These are phyloP conservation scores for Austroboletus novae-zelandiae DNA, from an alignment of 1,284 basidiomycete genomes.

Conservation along the genomic window DNA sequence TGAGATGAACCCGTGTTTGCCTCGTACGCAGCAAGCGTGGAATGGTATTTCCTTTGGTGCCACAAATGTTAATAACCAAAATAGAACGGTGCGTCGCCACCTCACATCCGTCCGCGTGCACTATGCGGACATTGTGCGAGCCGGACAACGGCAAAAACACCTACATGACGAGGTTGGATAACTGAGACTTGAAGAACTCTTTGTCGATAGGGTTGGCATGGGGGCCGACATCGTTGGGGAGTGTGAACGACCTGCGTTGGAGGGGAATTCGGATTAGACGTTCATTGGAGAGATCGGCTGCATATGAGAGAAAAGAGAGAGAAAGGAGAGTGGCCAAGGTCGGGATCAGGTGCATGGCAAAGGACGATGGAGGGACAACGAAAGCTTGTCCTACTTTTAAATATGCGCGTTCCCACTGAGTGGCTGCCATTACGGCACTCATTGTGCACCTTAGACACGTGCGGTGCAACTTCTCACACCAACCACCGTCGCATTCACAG, in stretches of 20 bases:
- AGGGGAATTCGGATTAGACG: slow-evolving; percentile 21
- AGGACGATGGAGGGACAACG: not conserved
- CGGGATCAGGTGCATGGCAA: not conserved
- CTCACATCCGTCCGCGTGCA: not conserved
- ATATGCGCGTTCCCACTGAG: not conserved
- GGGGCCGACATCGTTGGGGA: not conserved
- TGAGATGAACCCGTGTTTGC: slow-evolving; percentile 40
- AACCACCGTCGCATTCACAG: not conserved
- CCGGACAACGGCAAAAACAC: slow-evolving; percentile 1
- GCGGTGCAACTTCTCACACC: not conserved
- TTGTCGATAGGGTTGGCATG: slow-evolving; percentile 2
- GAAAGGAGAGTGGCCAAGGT: not conserved
- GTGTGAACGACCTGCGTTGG: slow-evolving; percentile 17
- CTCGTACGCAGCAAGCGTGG: slow-evolving; percentile 37
- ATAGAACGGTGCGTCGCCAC: not conserved
- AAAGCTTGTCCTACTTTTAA: not conserved
- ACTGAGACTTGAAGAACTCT: slow-evolving; percentile 15
- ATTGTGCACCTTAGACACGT: not conserved
- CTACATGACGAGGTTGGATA: slow-evolving; percentile 16
- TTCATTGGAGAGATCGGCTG: not conserved
- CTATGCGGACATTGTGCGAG: not conserved
- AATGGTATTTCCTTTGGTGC: slow-evolving; percentile 35
- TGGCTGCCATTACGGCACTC: not conserved
- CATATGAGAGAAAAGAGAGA: slow-evolving; percentile 7
- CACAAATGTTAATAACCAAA: not conserved